These are phyloP conservation scores for Colletotrichum higginsianum DNA, from an alignment of 2,329 filamentous ascomycete species.

Conservation along the genomic window DNA sequence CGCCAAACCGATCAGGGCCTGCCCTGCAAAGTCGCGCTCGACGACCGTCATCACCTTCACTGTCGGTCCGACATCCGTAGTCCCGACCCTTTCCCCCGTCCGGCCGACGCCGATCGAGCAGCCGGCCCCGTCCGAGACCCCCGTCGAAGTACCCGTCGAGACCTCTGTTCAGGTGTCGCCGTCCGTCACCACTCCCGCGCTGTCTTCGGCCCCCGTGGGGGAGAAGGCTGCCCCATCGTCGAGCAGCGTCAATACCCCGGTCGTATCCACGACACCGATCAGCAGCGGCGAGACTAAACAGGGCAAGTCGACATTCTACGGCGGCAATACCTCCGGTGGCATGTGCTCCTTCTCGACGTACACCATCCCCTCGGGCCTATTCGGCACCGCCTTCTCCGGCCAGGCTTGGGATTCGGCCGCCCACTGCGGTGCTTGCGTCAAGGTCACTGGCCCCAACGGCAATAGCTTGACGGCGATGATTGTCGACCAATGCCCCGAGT, in stretches of 20 bases:
- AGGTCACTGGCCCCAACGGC: conserved; percentile 70
- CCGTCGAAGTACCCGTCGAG: conserved; percentile 9
- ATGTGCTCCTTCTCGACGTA: conserved; percentile 76
- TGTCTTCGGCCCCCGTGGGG: conserved; percentile 11
- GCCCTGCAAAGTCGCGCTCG: conserved; percentile 14
- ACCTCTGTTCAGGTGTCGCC: conserved; percentile 16
- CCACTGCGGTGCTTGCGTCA: conserved; percentile 74
- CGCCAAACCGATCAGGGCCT: conserved; percentile 37
- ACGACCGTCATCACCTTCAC: conserved; percentile 30
- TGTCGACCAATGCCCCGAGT: conserved; percentile 63
- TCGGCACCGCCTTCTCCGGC: conserved; percentile 74
- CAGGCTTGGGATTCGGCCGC: conserved; percentile 69
- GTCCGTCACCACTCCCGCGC: conserved; percentile 20
- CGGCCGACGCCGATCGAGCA: conserved; percentile 25
- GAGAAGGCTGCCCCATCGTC: conserved; percentile 14
- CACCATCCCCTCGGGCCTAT: conserved; percentile 71
- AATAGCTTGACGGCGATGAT: conserved; percentile 75
- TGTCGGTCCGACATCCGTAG: conserved; percentile 6
- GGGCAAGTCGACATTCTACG: conserved; percentile 67
- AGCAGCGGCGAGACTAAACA: conserved; percentile 14
- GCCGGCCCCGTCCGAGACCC: not conserved
- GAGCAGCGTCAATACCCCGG: conserved; percentile 19
- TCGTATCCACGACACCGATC: conserved; percentile 18
- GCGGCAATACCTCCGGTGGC: conserved; percentile 71
- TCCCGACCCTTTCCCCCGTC: conserved; percentile 20